Evolutionary conservation across 2,329 filamentous ascomycete species (phyloP).

Genomic region (Colletotrichum abscissum): DNA sequence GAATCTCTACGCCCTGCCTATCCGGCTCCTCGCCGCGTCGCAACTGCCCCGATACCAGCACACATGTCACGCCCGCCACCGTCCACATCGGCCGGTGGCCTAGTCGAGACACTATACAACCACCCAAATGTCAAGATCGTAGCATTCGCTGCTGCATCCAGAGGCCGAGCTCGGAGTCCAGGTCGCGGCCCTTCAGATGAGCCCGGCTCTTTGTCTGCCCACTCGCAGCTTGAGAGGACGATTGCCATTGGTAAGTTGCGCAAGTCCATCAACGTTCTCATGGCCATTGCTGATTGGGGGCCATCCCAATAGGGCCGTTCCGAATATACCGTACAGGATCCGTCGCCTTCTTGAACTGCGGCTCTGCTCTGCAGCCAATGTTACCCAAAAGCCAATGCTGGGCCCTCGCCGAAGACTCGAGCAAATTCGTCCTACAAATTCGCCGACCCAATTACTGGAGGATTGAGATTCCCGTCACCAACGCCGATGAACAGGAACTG

Average conservation of each 20-base stretch:
- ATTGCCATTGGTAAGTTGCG: constrained; percentile 77
- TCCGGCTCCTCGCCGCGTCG: constrained; percentile 47
- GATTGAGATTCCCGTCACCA: constrained; percentile 81
- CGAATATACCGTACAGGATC: constrained; percentile 89
- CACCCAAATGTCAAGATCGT: constrained; percentile 79
- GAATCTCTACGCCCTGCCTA: constrained; percentile 39
- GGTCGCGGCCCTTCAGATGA: constrained; percentile 52
- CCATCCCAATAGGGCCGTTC: constrained; percentile 68
- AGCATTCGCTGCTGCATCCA: constrained; percentile 57
- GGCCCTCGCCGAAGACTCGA: constrained; percentile 87
- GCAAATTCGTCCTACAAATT: constrained; percentile 86
- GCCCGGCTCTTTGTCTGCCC: constrained; percentile 77
- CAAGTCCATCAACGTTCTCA: not conserved
- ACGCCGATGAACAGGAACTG: constrained; percentile 70
- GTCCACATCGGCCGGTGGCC: constrained; percentile 43
- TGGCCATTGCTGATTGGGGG: constrained; percentile 25
- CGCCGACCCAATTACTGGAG: constrained; percentile 88
- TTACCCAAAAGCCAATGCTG: constrained; percentile 92
- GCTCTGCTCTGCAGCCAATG: constrained; percentile 85
- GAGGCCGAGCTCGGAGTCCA: constrained; percentile 45
- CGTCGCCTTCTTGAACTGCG: constrained; percentile 89
- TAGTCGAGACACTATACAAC: constrained; percentile 78
- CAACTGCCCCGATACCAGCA: constrained; percentile 50
- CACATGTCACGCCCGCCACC: constrained; percentile 36
- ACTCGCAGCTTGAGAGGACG: constrained; percentile 81